Conservation (phyloP, 345 rosid species). For the Bretschneidera sinensis region DNA sequence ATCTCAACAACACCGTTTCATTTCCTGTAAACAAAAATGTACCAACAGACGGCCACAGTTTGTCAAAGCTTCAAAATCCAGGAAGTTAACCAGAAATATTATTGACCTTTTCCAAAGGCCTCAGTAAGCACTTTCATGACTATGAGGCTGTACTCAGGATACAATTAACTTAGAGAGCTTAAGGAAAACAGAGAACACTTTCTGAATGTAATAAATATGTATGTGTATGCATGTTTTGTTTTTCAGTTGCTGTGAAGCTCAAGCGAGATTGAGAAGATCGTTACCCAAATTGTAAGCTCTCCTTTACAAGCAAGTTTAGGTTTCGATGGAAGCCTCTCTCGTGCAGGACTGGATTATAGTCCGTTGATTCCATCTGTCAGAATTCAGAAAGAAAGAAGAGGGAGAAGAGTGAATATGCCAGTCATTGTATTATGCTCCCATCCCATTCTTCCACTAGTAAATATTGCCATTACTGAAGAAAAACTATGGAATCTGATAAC, state of each 20-base stretch:
- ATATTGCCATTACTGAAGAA: too few relatives aligned
- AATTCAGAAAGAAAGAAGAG: slow-evolving; percentile 10
- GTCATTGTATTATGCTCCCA: not conserved
- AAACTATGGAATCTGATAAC: not conserved
- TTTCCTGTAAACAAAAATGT: not conserved
- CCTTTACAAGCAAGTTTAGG: slow-evolving; percentile 58
- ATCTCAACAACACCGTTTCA: not conserved
- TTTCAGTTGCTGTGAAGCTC: slow-evolving; percentile 1
- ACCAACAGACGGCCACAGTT: not conserved
- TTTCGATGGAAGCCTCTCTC: slow-evolving; percentile 85
- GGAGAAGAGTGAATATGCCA: slow-evolving; percentile 5
- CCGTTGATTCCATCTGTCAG: slow-evolving; percentile 59
- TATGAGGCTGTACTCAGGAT: not conserved
- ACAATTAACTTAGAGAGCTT: not conserved
- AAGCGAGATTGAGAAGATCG: slow-evolving; percentile 12
- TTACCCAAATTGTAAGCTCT: slow-evolving; percentile 80
- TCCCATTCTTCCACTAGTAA: not conserved
- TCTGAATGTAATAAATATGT: not conserved
- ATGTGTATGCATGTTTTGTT: slow-evolving; percentile 4
- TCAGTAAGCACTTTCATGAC: too few relatives aligned
- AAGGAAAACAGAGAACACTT: not conserved
- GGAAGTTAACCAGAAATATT: slow-evolving; percentile 8
- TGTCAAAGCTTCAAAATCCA: not conserved
- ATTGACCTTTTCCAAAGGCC: not conserved
- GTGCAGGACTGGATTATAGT: slow-evolving; percentile 68